These are phyloP conservation scores for Solanum chaucha DNA, from an alignment of 257 asterid species.

Conservation along the genomic window DNA sequence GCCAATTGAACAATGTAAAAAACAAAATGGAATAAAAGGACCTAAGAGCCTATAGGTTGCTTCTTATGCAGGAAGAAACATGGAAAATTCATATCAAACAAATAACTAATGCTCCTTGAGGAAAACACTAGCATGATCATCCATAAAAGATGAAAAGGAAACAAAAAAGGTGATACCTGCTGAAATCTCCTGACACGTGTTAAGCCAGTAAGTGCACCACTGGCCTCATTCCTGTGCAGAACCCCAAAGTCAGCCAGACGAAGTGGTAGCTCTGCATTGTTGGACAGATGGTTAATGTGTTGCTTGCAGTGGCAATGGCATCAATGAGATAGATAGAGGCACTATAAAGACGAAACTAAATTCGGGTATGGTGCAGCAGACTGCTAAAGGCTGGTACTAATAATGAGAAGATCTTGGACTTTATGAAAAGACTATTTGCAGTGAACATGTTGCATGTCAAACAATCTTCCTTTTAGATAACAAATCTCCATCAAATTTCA, in stretches of 20 bases:
- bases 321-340: not conserved
- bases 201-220: constrained; percentile 97
- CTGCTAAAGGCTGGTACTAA: not conserved
- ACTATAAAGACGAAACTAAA: not conserved
- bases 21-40: not conserved
- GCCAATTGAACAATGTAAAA: not conserved
- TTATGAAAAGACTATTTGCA: not conserved
- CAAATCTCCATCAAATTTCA: not conserved
- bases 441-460: not conserved
- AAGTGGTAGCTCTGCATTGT: constrained; percentile 77
- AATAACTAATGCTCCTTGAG: not conserved
- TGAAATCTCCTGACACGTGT: constrained; percentile 98
- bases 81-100: not conserved
- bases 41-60: not conserved
- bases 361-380: not conserved
- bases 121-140: not conserved
- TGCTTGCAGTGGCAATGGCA: not conserved
- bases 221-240: constrained; percentile 94
- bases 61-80: not conserved
- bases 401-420: not conserved
- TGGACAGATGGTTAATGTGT: not conserved
- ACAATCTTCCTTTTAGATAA: not conserved
- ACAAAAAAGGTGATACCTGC: constrained; percentile 51
- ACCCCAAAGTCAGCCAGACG: constrained; percentile 98
- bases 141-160: not conserved